Conservation (phyloP, 805 yeast species). For the Brettanomyces sp. region DNA sequence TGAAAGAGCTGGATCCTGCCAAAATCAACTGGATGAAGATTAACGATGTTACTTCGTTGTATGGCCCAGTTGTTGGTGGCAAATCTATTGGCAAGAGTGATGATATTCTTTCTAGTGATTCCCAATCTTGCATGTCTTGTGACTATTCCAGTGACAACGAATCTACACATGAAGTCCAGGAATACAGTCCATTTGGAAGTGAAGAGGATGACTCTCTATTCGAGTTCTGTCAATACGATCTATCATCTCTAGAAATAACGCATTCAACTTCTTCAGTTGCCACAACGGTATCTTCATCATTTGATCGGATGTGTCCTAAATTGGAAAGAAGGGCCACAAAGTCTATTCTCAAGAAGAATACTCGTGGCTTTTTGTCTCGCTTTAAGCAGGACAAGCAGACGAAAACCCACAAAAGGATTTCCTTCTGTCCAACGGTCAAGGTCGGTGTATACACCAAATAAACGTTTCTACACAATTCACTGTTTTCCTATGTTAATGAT, state of each 20-base stretch:
- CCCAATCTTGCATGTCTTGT: neutral
- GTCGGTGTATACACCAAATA: neutral
- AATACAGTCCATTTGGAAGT: too few relatives aligned
- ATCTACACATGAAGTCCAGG: neutral
- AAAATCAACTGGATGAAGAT: slow-evolving; percentile 45
- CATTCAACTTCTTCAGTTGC: neutral
- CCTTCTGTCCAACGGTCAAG: slow-evolving; percentile 1
- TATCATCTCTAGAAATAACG: neutral
- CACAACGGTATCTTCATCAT: neutral
- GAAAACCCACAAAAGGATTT: neutral
- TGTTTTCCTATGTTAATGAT: too few relatives aligned
- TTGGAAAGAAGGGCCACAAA: neutral
- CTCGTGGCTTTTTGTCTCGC: neutral
- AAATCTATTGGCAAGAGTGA: too few relatives aligned
- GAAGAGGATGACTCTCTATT: neutral
- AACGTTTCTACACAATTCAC: too few relatives aligned
- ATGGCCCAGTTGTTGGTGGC: slow-evolving; percentile 35
- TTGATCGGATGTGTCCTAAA: neutral
- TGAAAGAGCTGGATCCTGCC: slow-evolving; percentile 36
- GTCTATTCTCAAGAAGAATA: neutral
- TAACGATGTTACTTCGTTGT: slow-evolving; percentile 46
- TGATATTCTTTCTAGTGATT: neutral
- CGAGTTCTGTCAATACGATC: neutral
- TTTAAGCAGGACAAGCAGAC: neutral
- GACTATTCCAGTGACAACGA: neutral